Base-by-base conservation (phyloP, 495 filamentous ascomycete species). In the Penicillium lividum region DNA sequence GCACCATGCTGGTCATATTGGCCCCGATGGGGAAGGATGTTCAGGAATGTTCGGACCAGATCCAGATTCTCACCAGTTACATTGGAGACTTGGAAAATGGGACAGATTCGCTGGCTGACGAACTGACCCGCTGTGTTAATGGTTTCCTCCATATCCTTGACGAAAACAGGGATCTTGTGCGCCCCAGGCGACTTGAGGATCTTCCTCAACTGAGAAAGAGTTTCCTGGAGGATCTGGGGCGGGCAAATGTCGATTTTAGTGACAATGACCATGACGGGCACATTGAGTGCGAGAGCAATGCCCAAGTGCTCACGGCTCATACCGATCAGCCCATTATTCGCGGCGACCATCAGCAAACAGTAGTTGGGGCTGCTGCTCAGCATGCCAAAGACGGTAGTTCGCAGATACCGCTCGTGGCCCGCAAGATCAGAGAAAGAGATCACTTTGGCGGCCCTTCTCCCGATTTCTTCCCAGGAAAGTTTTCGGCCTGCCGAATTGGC, bases 231-330 rank as follows among this genome's bases (percentile, higher is more conserved):
- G 68, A 98, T 97, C 57, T 98, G 89, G 0, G 95, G 94, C 16
- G 94, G 94, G 67, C 94, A 98, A 52, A 98, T 98, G 72, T 98
- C 94, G 61, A 98, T 98, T 74, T 98, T 98, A 70, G 94, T 98
- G 57, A 98, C 86, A 57, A 98, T 91, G 28, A 98, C 93, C 89
- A 98, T 93, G 62, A 98, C 92, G 4, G 94, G 94, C 27, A 98
- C 95, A 68, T 98, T 98, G 34, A 98, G 75, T 3, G 94, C 93
- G 18, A 97, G 77, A 1, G 94, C 94, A 68, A 98, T 97, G 16
- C 94, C 94, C 18, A 98, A 80, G 73, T 98, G 94, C 75, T 98
- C 94, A 72, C 94, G 95, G 73, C 90, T 93, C 94, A 98, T 98
- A 7, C 94, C 94, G 59, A 98, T 91, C 18, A 98, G 77, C 15